A percentile compares a stretch with the other conserved stretches of the same genome.
Conservation (phyloP, 257 asterid genomes). For the Solanum chiquidenum region DNA sequence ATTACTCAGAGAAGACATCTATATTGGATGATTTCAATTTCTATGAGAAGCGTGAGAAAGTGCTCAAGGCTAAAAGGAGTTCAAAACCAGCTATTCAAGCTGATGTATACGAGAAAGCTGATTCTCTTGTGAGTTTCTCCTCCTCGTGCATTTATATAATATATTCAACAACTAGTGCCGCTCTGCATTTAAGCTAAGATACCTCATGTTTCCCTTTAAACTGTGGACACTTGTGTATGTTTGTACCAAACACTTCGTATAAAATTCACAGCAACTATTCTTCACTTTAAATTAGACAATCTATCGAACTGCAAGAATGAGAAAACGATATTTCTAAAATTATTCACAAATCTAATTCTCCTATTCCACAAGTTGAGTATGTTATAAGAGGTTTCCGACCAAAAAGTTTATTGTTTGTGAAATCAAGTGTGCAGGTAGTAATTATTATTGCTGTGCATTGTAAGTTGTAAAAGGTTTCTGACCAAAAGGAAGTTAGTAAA, state of each 20-base stretch:
- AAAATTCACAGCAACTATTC: not conserved
- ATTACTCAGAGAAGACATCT: constrained; percentile 40
- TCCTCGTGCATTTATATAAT: not conserved
- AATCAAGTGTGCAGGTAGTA: not conserved
- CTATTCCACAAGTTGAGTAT: not conserved
- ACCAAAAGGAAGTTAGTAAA: not conserved
- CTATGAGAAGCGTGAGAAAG: constrained; percentile 62
- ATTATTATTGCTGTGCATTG: not conserved
- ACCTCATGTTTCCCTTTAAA: not conserved
- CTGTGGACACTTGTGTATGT: not conserved
- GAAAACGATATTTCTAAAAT: not conserved
- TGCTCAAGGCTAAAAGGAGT: constrained; percentile 33
- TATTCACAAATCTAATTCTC: not conserved
- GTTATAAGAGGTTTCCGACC: not conserved
- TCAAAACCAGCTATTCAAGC: constrained; percentile 12
- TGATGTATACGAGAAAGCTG: constrained; percentile 9
- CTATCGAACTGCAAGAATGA: not conserved
- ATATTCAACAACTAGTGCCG: not conserved
- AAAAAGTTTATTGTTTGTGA: not conserved
- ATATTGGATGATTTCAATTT: constrained; percentile 60
- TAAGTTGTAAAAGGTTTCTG: not conserved
- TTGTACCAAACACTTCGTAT: not conserved
- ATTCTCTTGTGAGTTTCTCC: constrained; percentile 20
- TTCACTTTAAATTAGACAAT: not conserved
- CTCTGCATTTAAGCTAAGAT: not conserved